Conservation (phyloP, 805 yeast genomes). For the Lachancea waltii region DNA sequence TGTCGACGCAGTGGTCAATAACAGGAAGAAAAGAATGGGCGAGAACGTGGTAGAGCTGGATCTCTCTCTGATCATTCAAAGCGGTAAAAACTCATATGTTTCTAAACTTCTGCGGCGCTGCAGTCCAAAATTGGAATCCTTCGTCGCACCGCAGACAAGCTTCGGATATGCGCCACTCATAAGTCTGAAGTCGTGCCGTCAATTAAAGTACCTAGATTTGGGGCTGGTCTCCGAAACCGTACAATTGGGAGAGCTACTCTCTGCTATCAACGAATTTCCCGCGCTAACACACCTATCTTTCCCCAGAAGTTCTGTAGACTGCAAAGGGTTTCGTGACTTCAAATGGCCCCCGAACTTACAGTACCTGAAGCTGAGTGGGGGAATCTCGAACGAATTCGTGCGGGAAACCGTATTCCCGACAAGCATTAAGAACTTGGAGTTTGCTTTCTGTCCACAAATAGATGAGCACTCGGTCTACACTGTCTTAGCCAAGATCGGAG, state of each 20-base stretch:
- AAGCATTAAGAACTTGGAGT: constrained; percentile 62
- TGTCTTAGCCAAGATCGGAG: constrained; percentile 60
- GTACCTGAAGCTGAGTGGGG: constrained; percentile 78
- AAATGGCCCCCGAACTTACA: constrained; percentile 77
- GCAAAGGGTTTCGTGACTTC: constrained; percentile 42
- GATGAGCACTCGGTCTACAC: constrained; percentile 58
- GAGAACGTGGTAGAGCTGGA: constrained; percentile 59
- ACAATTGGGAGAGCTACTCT: constrained; percentile 71
- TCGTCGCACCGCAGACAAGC: constrained; percentile 90
- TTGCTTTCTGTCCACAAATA: constrained; percentile 83
- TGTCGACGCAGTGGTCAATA: constrained; percentile 56
- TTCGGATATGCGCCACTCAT: constrained; percentile 87
- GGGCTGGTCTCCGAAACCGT: constrained; percentile 88
- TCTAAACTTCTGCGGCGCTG: constrained; percentile 79
- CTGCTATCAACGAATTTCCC: constrained; percentile 57
- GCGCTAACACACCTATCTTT: constrained; percentile 70
- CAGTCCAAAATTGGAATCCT: constrained; percentile 52
- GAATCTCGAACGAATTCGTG: constrained; percentile 77
- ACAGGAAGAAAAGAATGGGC: constrained; percentile 45
- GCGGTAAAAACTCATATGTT: constrained; percentile 87
- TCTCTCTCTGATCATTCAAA: constrained; percentile 72
- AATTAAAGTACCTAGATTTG: constrained; percentile 61
- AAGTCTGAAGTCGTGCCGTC: constrained; percentile 66
- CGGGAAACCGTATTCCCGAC: constrained; percentile 62
- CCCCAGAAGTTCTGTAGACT: constrained; percentile 79